Percentiles rank a stretch among this genome's conserved stretches.
These are phyloP conservation scores for Hypoxylon fuscum DNA, from an alignment of 495 filamentous ascomycete species.

Conservation along the genomic window DNA sequence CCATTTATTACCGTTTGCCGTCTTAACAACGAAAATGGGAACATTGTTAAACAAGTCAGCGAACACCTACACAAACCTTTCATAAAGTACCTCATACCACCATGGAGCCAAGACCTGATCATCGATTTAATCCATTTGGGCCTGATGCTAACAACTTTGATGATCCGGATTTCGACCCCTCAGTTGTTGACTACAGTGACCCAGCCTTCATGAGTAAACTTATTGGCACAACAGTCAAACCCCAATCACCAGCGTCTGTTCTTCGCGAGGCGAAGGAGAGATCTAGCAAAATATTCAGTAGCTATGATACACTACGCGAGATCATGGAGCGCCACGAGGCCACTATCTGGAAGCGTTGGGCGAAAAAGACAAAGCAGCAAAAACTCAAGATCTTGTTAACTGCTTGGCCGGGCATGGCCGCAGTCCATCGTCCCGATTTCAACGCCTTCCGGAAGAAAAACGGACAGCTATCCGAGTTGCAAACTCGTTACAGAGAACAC, in stretches of 20 bases:
- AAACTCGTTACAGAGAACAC: constrained; percentile 27
- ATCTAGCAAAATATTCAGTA: constrained; percentile 34
- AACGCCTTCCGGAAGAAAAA: constrained; percentile 48
- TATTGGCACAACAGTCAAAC: neutral
- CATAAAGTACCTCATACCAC: too few relatives aligned
- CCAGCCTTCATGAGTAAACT: neutral
- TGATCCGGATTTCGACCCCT: neutral
- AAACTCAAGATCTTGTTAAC: constrained; percentile 51
- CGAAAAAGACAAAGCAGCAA: constrained; percentile 56
- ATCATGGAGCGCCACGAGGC: constrained; percentile 56
- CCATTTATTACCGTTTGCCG: too few relatives aligned
- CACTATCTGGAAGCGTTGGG: constrained; percentile 59
- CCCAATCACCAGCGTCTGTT: neutral
- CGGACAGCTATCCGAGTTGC: constrained; percentile 8
- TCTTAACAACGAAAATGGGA: too few relatives aligned
- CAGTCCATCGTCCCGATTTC: constrained; percentile 61
- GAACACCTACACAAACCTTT: too few relatives aligned
- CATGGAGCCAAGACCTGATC: neutral
- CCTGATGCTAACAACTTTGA: neutral
- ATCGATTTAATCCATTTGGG: neutral
- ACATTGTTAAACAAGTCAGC: too few relatives aligned
- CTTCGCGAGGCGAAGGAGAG: constrained; percentile 6
- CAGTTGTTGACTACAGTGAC: neutral
- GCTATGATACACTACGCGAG: constrained; percentile 5
- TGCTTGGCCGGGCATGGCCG: constrained; percentile 60